These are phyloP conservation scores for Phaffomyces antillensis DNA, from an alignment of 805 yeast genomes.

Conservation along the genomic window DNA sequence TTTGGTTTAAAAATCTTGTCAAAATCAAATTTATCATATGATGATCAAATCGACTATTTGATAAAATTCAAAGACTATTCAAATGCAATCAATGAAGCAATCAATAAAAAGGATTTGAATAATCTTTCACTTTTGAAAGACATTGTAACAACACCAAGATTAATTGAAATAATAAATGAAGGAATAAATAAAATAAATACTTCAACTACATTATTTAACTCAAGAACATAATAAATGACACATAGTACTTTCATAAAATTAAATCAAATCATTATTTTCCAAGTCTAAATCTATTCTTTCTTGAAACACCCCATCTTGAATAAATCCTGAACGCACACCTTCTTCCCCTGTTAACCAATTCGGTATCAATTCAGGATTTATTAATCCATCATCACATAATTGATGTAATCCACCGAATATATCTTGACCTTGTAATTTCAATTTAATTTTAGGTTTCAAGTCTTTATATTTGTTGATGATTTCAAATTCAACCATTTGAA, in stretches of 20 bases:
- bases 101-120: conserved; percentile 12
- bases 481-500: conserved; percentile 42
- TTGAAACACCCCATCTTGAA: conserved; percentile 26
- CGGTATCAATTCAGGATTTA: conserved; percentile 55
- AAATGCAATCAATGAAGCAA: conserved; percentile 17
- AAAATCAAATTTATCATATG: conserved; percentile 13
- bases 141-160: conserved; percentile 8
- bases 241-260: not conserved
- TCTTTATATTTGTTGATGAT: conserved; percentile 27
- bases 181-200: conserved; percentile 3
- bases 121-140: conserved; percentile 3
- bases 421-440: conserved; percentile 53
- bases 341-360: conserved; percentile 78
- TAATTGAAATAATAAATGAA: conserved; percentile 4
- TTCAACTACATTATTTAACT: conserved; percentile 2
- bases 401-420: conserved; percentile 76
- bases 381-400: conserved; percentile 40
- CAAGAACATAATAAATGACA: not conserved
- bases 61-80: conserved; percentile 16
- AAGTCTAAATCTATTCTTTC: not conserved
- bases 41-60: conserved; percentile 11
- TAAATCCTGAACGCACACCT: conserved; percentile 29
- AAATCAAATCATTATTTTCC: conserved; percentile 1
- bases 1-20: conserved; percentile 14
- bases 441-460: conserved; percentile 18